Percentiles rank a stretch among this genome's conserved stretches.
Evolutionary conservation across 345 rosid species (phyloP).

Genomic region (Ricinus communis): DNA sequence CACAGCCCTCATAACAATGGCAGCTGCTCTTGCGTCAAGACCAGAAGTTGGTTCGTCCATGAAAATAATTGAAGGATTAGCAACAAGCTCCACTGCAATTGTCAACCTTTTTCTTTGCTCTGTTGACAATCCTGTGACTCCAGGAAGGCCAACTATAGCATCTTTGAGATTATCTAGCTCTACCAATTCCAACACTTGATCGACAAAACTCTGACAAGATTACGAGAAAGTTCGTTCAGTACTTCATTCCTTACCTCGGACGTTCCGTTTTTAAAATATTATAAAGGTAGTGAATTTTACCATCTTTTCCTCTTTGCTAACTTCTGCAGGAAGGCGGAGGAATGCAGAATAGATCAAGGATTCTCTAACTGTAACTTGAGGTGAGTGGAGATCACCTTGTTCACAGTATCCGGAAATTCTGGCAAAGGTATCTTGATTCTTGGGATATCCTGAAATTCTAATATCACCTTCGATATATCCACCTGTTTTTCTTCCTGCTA

Average conservation of each 20-base stretch:
- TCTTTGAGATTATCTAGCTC: constrained; percentile 62
- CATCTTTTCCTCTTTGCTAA: constrained; percentile 22
- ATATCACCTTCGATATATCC: constrained; percentile 54
- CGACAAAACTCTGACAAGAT: constrained; percentile 52
- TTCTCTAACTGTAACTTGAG: constrained; percentile 55
- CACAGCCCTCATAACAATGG: constrained; percentile 89
- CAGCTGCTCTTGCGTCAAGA: constrained; percentile 87
- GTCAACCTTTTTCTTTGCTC: constrained; percentile 86
- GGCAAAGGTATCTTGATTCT: constrained; percentile 59
- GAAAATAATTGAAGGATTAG: constrained; percentile 85
- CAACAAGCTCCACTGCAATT: constrained; percentile 77
- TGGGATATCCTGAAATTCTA: constrained; percentile 50
- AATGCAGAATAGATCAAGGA: constrained; percentile 53
- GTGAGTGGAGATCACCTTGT: constrained; percentile 61
- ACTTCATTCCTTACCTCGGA: background rate
- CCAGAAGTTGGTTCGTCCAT: constrained; percentile 97
- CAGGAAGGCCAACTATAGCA: constrained; percentile 67
- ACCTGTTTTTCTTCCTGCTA: constrained; percentile 58
- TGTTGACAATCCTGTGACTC: constrained; percentile 73
- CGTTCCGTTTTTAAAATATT: background rate
- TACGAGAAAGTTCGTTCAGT: background rate
- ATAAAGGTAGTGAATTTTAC: background rate
- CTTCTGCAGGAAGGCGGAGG: constrained; percentile 26
- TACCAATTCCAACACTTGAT: constrained; percentile 65
- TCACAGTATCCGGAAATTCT: constrained; percentile 65